Evolutionary conservation across 2,329 filamentous ascomycete genomes (phyloP), one percentile per base, ranked within the genome.

Genomic region (Emmonsiellopsis sp.): DNA sequence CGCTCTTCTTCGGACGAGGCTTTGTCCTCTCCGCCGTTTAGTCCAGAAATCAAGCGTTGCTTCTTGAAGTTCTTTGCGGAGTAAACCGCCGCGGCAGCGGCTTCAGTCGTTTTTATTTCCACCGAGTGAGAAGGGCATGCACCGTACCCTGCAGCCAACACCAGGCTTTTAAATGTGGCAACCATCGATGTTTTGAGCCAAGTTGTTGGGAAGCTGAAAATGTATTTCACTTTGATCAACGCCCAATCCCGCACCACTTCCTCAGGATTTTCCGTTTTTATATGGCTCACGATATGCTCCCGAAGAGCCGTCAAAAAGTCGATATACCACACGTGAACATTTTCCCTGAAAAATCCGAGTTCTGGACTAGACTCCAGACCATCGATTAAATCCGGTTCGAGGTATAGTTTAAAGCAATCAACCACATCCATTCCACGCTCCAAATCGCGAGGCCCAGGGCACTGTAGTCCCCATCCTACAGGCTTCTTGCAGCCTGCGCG

Each of bases 131-230:
- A 32, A 21, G 34, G 33, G 13, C 50, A 31, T 14, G 13, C 42
- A 17, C 42, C 43, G 31, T 37, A 52, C n/a, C 50, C 50, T 4
- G 50, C 33, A n/a, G n/a, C 17, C 17, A 9, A 17, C 50, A 52
- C 50, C 17, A 46, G 32, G 17, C 13, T 32, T 27, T 36, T 13
- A 46, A 52, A 52, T 10, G 42, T 34, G 13, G 32, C 50, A 45
- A 52, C 21, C 42, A 52, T 42, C 21, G 27, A n/a, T 31, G 50
- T 11, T 9, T 43, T 46, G 17, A 31, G 37, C 50, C 50, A 52
- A n/a, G 50, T 52, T 52, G 50, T 52, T 6, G 50, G 50, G 21
- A 52, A 44, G 34, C 50, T 52, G 17, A 52, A 52, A 40, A 45
- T 17, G n/a, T 52, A 52, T 45, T 52, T 32, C 42, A 52, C 50